Base-by-base conservation (phyloP, 2,329 filamentous ascomycete genomes). In the Stachybotrys chlorohalonatus region DNA sequence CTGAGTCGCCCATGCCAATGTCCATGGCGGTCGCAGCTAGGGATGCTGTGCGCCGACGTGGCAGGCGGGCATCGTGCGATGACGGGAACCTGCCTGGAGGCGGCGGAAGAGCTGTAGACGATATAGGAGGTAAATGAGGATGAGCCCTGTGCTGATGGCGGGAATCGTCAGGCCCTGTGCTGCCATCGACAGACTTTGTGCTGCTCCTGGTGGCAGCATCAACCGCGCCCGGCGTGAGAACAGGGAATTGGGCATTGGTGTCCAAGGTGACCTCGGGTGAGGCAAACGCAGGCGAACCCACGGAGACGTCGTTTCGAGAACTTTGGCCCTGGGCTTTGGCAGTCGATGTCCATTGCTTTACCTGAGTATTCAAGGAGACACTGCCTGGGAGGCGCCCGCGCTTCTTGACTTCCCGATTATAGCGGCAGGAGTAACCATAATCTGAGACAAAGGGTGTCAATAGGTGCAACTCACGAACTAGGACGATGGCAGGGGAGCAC, bases 361-460 rank as follows among this genome's bases (percentile, higher is more conserved):
- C 8, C 9, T 42, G 36, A 9, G 46, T 47, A n/a, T 24, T 9
- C 7, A 47, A 8, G 9, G 46, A 13, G 16, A 16, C 46, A 42
- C 59, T 59, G 50, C 50, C 50, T 17, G 69, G 69, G 24, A 66
- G 58, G 11, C 70, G 67, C 7, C 70, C 70, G 30, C 70, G 61
- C 54, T 71, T 72, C 60, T 70, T 71, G 24, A 72, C 61, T 45
- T 69, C 62, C 24, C 70, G 65, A 32, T 70, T 68, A 53, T 73
- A 73, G 15, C 64, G 63, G 53, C 70, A 73, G 16, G 63, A 62
- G 52, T 72, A 71, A 7, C 68, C 69, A 57, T 73, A 72, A 47
- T 73, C 70, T 71, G 8, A 42, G 36, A 13, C 36, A 9, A 42
- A 9, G 36, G 8, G 8, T 9, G 36, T 13, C 36, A 42, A 42